Evolutionary conservation across 1,284 basidiomycete genomes (phyloP).

Genomic region (Trichosporon sp.): DNA sequence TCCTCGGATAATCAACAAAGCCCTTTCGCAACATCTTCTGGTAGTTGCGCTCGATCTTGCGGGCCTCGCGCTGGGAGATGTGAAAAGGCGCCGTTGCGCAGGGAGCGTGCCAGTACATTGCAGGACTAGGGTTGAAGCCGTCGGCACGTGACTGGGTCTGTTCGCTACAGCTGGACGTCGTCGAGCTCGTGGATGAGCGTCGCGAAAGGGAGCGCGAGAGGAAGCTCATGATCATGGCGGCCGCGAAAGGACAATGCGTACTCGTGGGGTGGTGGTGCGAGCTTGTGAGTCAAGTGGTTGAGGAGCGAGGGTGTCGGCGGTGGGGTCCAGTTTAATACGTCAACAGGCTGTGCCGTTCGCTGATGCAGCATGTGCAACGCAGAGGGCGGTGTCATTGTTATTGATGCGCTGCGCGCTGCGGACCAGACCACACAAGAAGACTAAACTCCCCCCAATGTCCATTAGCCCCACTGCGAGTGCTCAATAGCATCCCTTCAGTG

Average conservation of each 20-base stretch:
- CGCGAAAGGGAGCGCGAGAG: conserved; percentile 15
- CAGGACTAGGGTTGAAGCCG: conserved; percentile 11
- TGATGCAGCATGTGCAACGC: not conserved
- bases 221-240: conserved; percentile 13
- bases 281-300: no score
- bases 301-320: not conserved
- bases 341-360: not conserved
- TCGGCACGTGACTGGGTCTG: conserved; percentile 13
- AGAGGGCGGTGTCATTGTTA: not conserved
- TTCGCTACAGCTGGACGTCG: not conserved
- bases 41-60: conserved; percentile 16
- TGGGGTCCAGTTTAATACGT: conserved; percentile 15
- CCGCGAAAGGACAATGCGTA: no score
- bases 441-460: conserved; percentile 13
- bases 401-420: not conserved
- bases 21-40: conserved; percentile 16
- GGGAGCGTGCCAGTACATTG: conserved; percentile 12
- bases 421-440: not conserved
- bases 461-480: not conserved
- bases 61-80: conserved; percentile 5
- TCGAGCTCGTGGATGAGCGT: not conserved
- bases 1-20: not conserved
- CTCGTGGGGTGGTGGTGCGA: not conserved
- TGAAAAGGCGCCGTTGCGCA: conserved; percentile 6
- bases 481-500: not conserved